Base-by-base conservation (phyloP, 371 early-diverging fungal species). In the Mortierella sp. region DNA sequence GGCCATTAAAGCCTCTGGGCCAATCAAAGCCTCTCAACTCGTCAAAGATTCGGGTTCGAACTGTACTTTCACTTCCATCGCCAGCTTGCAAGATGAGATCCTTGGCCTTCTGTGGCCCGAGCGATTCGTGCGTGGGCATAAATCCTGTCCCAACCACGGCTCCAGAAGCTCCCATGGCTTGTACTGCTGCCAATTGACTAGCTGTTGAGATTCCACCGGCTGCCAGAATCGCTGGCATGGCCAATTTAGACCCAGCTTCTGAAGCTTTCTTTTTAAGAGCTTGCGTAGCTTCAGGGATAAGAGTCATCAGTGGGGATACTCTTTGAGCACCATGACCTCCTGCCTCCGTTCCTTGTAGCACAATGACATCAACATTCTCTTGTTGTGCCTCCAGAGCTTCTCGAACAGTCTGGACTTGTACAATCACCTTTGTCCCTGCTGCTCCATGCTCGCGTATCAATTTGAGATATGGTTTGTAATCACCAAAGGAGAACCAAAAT, bases 151-250 rank as follows among this genome's bases (percentile, higher is more conserved):
- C 85, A 29, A 85, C 53, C 19, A 85, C 85, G 0, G 66, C 78
- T 1, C 83, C 89, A 26, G 90, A 86, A 10, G 94, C 94, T 1
- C 96, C 96, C 54, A 94, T 71, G 0, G 91, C 88, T 29, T 94
- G 82, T 0, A 91, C 91, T 17, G 93, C 93, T 35, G 88, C 91
- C 37, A 93, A 84, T 58, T 94, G 94, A 28, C 89, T 83, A 23
- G 91, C 91, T 79, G 89, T 90, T 47, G 91, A 91, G 66, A 95
- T 89, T 29, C 96, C 96, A 22, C 95, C 95, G 5, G 93, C 92
- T 2, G 94, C 94, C 70, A 95, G 72, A 64, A 92, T 89, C 15
- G 93, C 93, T 22, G 79, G 77, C 32, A 66, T 51, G 28, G 15
- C 10, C n/a, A 61, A 19, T 6, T 29, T 28, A 15, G 55, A 55